Conservation (phyloP, 192 early-diverging fungal species). For the Podochytrium sp. region DNA sequence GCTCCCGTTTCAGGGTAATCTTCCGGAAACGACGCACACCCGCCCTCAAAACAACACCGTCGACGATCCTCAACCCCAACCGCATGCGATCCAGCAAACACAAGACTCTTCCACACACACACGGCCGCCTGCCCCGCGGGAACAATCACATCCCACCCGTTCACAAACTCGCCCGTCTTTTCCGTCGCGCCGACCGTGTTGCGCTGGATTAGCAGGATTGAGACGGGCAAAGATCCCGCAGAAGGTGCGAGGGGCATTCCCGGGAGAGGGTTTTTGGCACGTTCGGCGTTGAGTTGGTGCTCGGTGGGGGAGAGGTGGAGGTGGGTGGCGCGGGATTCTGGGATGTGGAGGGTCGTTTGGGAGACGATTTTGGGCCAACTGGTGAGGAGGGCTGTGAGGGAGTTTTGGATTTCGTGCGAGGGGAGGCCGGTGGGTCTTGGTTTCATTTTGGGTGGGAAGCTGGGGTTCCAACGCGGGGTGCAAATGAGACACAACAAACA, state of each 20-base stretch:
- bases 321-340: neutral
- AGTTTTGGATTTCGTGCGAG: neutral
- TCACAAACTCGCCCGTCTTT: constrained; percentile 48
- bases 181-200: constrained; percentile 45
- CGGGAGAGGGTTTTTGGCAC: neutral
- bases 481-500: neutral
- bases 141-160: constrained; percentile 84
- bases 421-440: neutral
- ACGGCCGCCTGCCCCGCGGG: constrained; percentile 81
- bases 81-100: constrained; percentile 85
- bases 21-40: constrained; percentile 77
- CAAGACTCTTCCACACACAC: constrained; percentile 84
- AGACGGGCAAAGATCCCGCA: constrained; percentile 76
- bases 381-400: neutral
- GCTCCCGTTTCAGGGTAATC: constrained; percentile 80
- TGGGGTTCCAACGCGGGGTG: neutral
- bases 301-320: constrained; percentile 20
- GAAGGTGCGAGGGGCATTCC: constrained; percentile 41
- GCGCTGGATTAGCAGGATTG: constrained; percentile 82
- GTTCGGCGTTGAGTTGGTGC: constrained; percentile 27
- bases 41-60: constrained; percentile 76
- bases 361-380: constrained; percentile 37
- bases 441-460: constrained; percentile 48
- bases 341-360: constrained; percentile 26
- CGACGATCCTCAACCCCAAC: constrained; percentile 77